Base-by-base conservation (phyloP, 1,284 basidiomycete genomes). In the Apiotrichum montevideense region DNA sequence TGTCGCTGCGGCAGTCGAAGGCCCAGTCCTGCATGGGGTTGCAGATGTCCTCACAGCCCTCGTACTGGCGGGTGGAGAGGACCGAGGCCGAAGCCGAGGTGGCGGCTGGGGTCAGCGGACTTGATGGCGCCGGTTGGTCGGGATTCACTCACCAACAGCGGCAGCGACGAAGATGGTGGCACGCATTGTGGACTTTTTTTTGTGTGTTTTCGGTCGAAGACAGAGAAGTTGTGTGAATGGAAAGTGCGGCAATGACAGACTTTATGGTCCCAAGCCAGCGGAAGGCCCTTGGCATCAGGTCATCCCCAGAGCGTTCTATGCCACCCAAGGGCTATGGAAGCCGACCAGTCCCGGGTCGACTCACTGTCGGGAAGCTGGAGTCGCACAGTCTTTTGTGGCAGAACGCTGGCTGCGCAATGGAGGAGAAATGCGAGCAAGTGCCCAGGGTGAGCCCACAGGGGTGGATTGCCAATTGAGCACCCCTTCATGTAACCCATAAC, bases 11-110 rank as follows among this genome's bases (percentile, higher is more conserved):
- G 56, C 60, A 62, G 32, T 10, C 41, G 29, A 45, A 29, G 2
- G 60, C 56, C 60, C 60, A 62, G 54, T 51, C 60, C n/a, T 46
- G 49, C 51, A 62, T 49, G 40, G 60, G 56, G 52, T 58, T 45
- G 57, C 60, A 62, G 44, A 35, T 21, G 21, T 43, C 41, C 54
- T 62, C 60, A 45, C 60, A 62, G 13, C 57, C 57, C 32, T 50
- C 55, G 52, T 49, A 35, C 51, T 56, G 54, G 41, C 59, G 59
- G 7, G 46, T 5, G 32, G 41, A 10, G 53, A 55, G 46, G 49
- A 15, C 10, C 37, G 34, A 32, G 44, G 54, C 56, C 7, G 56
- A 50, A n/a, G 51, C 56, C 43, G 39, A 34, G 4, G 59, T 42
- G 46, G 43, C 52, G 45, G 56, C 59, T 61, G 21, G 2, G 6